These are phyloP conservation scores for Colletotrichum acutatum DNA, from an alignment of 2,329 filamentous ascomycete species.

Conservation along the genomic window DNA sequence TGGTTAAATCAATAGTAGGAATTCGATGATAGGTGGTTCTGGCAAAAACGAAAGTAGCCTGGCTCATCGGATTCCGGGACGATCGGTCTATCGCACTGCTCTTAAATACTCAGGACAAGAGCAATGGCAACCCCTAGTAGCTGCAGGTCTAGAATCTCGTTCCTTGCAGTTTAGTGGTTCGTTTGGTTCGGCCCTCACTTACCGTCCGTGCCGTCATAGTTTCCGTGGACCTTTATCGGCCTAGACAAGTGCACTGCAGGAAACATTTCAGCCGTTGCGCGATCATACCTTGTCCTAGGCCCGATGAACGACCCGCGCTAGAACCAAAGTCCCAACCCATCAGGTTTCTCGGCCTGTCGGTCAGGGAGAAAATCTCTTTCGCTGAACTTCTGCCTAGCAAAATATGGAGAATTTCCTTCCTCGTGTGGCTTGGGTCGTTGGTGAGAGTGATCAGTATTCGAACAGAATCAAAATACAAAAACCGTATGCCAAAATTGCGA, in stretches of 20 bases:
- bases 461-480: neutral
- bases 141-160: neutral
- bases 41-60: neutral
- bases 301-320: neutral
- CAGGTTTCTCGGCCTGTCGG: neutral
- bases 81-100: neutral
- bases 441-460: neutral
- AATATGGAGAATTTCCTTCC: rapidly evolving
- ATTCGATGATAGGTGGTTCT: neutral
- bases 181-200: neutral
- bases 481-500: rapidly evolving
- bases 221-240: neutral
- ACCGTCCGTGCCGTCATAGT: neutral
- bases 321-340: neutral
- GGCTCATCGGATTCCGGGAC: neutral
- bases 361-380: neutral
- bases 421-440: neutral
- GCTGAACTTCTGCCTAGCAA: neutral
- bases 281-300: neutral
- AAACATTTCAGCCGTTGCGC: neutral
- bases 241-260: neutral
- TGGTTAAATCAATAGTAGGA: neutral
- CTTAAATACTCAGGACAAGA: neutral
- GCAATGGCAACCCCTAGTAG: neutral
- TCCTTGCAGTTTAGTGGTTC: neutral